Evolutionary conservation across 148 eudicot species (phyloP).

Genomic region (Fagopyrum tataricum): DNA sequence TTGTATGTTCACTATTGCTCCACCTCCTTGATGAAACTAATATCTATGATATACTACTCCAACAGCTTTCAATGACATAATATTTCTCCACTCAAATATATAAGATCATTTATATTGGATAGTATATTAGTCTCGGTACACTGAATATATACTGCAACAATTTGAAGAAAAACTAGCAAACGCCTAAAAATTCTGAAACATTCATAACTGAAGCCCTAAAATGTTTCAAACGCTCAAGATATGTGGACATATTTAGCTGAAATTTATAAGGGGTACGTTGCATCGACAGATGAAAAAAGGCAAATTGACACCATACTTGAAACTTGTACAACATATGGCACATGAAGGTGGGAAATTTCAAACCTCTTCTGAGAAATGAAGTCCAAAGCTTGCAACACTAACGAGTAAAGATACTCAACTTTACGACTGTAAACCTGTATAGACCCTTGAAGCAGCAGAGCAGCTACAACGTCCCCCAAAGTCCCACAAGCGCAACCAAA

Average conservation of each 20-base stretch:
- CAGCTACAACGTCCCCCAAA: conserved; percentile 50
- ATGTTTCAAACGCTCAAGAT: not conserved
- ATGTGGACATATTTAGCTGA: not conserved
- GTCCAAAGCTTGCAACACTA: conserved; percentile 81
- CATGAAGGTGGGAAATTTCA: conserved; percentile 9
- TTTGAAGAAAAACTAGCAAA: not conserved
- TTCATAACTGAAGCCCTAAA: not conserved
- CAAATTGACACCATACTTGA: not conserved
- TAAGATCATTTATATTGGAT: not conserved
- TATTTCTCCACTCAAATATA: not conserved
- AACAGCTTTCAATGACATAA: not conserved
- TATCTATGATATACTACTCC: not conserved
- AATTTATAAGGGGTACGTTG: not conserved
- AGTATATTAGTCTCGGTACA: not conserved
- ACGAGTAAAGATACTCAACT: conserved; percentile 82
- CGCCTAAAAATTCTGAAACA: not conserved
- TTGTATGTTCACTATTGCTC: not conserved
- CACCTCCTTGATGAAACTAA: not conserved
- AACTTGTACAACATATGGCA: not conserved
- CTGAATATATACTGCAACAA: not conserved
- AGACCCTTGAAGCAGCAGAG: conserved; percentile 82
- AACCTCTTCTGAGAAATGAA: conserved; percentile 75
- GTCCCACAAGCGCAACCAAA: conserved; percentile 16
- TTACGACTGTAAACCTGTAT: conserved; percentile 84
- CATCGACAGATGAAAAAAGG: not conserved